Percentiles rank a stretch among this genome's conserved stretches.
These are phyloP conservation scores for Cryomyces minteri DNA, from an alignment of 495 filamentous ascomycete genomes.

Conservation along the genomic window DNA sequence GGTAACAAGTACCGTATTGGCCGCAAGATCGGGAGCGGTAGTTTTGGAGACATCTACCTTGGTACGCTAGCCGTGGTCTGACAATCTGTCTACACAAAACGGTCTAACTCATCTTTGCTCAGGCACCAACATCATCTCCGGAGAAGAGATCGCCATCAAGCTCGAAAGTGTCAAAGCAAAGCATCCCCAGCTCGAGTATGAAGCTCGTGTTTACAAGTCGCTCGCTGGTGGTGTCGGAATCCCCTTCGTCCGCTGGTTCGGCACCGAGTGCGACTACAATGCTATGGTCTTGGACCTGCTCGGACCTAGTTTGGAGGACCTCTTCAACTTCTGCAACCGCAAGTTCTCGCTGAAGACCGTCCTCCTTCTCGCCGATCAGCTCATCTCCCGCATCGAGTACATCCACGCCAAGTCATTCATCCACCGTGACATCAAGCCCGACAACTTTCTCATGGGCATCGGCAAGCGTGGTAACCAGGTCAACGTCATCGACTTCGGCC, in stretches of 20 bases:
- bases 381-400: slow-evolving; percentile 99
- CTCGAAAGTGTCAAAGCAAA: slow-evolving; percentile 99
- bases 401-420: slow-evolving; percentile 99
- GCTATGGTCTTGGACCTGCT: slow-evolving; percentile 99
- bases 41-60: slow-evolving; percentile 98
- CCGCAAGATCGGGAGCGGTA: slow-evolving; percentile 96
- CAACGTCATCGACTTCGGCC: slow-evolving; percentile 98
- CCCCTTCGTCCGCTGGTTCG: slow-evolving; percentile 99
- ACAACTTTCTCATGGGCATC: slow-evolving; percentile 99
- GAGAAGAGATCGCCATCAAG: slow-evolving; percentile 99
- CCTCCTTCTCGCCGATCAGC: slow-evolving; percentile 87
- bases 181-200: slow-evolving; percentile 98
- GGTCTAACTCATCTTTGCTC: neutral
- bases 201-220: slow-evolving; percentile 98
- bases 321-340: slow-evolving; percentile 99
- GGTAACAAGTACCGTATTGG: slow-evolving; percentile 99
- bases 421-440: slow-evolving; percentile 99
- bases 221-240: slow-evolving; percentile 97
- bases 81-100: neutral
- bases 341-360: slow-evolving; percentile 99
- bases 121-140: slow-evolving; percentile 99
- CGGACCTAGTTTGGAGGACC: slow-evolving; percentile 90
- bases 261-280: slow-evolving; percentile 99
- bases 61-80: slow-evolving; percentile 29
- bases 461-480: slow-evolving; percentile 99